These are phyloP conservation scores for Gossypium rotundifolium DNA, from an alignment of 345 rosid species.

Conservation along the genomic window DNA sequence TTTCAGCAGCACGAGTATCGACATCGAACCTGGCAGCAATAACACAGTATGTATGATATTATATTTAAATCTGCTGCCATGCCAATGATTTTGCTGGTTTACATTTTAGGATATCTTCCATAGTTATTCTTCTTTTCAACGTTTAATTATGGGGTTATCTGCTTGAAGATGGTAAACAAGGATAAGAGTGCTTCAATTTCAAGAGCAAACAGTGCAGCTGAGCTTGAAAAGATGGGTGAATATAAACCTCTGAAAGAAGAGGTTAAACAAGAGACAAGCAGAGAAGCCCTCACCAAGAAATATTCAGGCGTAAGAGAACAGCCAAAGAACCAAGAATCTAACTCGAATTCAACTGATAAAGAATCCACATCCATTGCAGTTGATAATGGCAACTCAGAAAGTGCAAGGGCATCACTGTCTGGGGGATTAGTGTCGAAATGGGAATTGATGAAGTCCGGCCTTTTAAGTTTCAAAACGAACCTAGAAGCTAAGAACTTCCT, in stretches of 20 bases:
- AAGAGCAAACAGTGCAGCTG: slow-evolving; percentile 23
- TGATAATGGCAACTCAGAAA: slow-evolving; percentile 29
- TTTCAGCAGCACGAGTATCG: slow-evolving; percentile 44
- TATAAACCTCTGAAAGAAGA: slow-evolving; percentile 35
- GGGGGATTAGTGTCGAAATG: slow-evolving; percentile 42
- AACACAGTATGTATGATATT: slow-evolving; percentile 31
- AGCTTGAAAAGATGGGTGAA: slow-evolving; percentile 22
- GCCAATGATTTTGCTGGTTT: background rate
- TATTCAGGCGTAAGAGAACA: slow-evolving; percentile 27
- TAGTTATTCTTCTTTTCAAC: background rate
- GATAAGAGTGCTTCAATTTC: slow-evolving; percentile 37
- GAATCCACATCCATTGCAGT: slow-evolving; percentile 30
- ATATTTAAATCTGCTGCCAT: background rate
- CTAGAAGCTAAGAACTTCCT: slow-evolving; percentile 43
- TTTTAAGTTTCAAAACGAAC: slow-evolving; percentile 48
- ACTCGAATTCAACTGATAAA: slow-evolving; percentile 19
- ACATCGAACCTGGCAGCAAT: slow-evolving; percentile 49
- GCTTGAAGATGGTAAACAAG: slow-evolving; percentile 23
- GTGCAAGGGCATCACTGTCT: slow-evolving; percentile 21
- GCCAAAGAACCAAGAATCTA: background rate
- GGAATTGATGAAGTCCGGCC: slow-evolving; percentile 61
- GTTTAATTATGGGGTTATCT: background rate
- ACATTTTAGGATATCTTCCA: background rate
- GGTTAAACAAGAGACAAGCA: slow-evolving; percentile 31
- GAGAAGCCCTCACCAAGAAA: slow-evolving; percentile 54